A percentile compares a stretch with the other conserved stretches of the same genome.
These are phyloP conservation scores for Hortiboletus campestris DNA, from an alignment of 768 basidiomycete genomes.

Conservation along the genomic window DNA sequence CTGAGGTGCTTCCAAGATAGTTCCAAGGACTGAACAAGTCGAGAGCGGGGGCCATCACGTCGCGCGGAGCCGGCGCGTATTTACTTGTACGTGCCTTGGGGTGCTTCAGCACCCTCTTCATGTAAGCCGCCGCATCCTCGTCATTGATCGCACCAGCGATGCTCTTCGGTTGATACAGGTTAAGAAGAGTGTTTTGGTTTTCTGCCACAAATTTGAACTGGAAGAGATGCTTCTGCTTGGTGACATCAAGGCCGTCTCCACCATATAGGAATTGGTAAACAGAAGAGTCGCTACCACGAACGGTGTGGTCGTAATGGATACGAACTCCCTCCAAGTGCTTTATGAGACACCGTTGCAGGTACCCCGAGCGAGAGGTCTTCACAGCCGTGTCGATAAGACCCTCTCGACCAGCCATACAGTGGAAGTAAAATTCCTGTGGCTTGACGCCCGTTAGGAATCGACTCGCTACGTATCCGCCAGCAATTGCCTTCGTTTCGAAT, in stretches of 20 bases:
- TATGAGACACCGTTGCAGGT: conserved; percentile 96
- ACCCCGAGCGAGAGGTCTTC: conserved; percentile 97
- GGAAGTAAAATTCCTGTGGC: conserved; percentile 99
- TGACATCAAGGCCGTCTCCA: conserved; percentile 94
- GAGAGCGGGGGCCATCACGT: conserved; percentile 69
- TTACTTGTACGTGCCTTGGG: conserved; percentile 45
- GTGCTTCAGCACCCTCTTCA: conserved; percentile 88
- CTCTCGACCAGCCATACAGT: conserved; percentile 99
- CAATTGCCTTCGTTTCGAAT: conserved; percentile 97
- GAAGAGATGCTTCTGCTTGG: conserved; percentile 92
- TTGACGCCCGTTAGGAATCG: conserved; percentile 98
- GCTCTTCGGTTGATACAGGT: conserved; percentile 61
- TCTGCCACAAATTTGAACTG: conserved; percentile 92
- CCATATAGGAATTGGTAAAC: conserved; percentile 97
- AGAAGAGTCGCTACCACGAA: conserved; percentile 91
- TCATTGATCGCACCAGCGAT: conserved; percentile 61
- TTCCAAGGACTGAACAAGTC: conserved; percentile 74
- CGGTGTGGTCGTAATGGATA: conserved; percentile 97
- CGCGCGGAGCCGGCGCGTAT: conserved; percentile 47
- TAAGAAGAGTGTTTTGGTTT: conserved; percentile 78
- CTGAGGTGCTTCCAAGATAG: conserved; percentile 88
- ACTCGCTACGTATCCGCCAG: conserved; percentile 96
- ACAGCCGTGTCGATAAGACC: conserved; percentile 99
- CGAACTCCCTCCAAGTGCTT: conserved; percentile 97
- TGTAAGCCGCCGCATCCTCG: conserved; percentile 66